Evolutionary conservation across 2,329 filamentous ascomycete genomes (phyloP).

Genomic region (Metarhizium guizhouense): DNA sequence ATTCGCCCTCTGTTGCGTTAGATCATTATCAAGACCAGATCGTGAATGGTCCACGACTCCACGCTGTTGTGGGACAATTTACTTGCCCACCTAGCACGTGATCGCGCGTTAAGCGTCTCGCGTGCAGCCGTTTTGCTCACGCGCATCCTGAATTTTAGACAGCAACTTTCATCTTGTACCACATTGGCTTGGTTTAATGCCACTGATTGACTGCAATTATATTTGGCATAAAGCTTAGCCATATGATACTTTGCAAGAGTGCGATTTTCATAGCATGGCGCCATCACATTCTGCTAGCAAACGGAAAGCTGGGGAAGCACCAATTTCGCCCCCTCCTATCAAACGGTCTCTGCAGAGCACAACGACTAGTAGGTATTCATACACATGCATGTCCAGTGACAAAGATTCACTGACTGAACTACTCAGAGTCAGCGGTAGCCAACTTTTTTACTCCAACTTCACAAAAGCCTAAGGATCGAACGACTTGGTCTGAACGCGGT

Average conservation of each 20-base stretch:
- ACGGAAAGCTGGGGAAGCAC: slow-evolving; percentile 27
- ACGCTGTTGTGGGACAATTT: background rate
- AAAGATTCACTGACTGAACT: slow-evolving; percentile 9
- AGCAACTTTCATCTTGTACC: background rate
- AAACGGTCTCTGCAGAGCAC: slow-evolving; percentile 44
- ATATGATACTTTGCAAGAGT: background rate
- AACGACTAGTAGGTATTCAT: slow-evolving; percentile 37
- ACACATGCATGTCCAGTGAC: background rate
- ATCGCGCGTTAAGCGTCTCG: background rate
- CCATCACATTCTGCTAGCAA: slow-evolving; percentile 18
- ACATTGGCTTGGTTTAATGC: background rate
- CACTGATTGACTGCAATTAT: background rate
- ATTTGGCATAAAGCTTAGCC: background rate
- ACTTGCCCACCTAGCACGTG: slow-evolving; percentile 1
- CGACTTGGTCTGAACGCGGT: slow-evolving; percentile 62
- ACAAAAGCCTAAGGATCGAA: slow-evolving; percentile 70
- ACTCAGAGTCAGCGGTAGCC: slow-evolving; percentile 57
- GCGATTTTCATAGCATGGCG: slow-evolving; percentile 13
- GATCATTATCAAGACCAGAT: background rate
- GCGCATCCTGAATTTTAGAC: background rate
- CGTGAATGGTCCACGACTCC: background rate
- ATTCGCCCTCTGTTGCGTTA: background rate
- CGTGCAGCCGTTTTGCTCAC: background rate
- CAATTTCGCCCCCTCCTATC: slow-evolving; percentile 43
- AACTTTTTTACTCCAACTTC: slow-evolving; percentile 85